Conservation (phyloP, 2,329 filamentous ascomycete species). For the Fusarium avenaceum region DNA sequence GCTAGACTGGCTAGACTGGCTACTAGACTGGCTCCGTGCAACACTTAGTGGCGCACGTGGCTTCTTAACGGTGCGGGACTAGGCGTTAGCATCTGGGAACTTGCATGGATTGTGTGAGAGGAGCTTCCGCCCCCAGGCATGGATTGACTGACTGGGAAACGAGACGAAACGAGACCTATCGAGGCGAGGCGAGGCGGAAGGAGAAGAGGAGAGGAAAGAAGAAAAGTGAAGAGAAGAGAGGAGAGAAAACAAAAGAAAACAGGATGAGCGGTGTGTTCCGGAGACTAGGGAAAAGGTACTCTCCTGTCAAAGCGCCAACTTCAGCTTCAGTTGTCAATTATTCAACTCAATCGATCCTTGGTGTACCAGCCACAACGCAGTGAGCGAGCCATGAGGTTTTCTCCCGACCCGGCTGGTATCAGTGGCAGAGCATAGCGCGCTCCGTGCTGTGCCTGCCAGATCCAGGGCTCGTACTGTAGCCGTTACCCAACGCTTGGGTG, state of each 20-base stretch:
- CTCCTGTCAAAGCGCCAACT: constrained; percentile 31
- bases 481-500: constrained; percentile 32
- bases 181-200: constrained; percentile 16
- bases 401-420: neutral
- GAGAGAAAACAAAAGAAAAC: constrained; percentile 31
- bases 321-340: constrained; percentile 25
- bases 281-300: constrained; percentile 27
- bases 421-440: neutral
- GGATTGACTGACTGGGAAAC: constrained; percentile 17
- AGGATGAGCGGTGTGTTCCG: constrained; percentile 40
- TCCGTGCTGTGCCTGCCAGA: constrained; percentile 29
- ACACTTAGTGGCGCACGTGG: constrained; percentile 50
- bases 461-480: constrained; percentile 1
- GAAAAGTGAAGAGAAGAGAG: constrained; percentile 18
- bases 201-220: constrained; percentile 12
- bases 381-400: neutral
- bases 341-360: constrained; percentile 12
- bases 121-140: constrained; percentile 20
- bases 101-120: constrained; percentile 40
- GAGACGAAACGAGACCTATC: constrained; percentile 17
- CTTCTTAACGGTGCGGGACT: constrained; percentile 50
- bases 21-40: constrained; percentile 29
- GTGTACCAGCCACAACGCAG: constrained; percentile 1
- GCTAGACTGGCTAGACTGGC: constrained; percentile 1
- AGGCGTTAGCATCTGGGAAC: constrained; percentile 38